Base-by-base conservation (phyloP, 1,284 basidiomycete species). In the Neotropicomus parvogracilis region DNA sequence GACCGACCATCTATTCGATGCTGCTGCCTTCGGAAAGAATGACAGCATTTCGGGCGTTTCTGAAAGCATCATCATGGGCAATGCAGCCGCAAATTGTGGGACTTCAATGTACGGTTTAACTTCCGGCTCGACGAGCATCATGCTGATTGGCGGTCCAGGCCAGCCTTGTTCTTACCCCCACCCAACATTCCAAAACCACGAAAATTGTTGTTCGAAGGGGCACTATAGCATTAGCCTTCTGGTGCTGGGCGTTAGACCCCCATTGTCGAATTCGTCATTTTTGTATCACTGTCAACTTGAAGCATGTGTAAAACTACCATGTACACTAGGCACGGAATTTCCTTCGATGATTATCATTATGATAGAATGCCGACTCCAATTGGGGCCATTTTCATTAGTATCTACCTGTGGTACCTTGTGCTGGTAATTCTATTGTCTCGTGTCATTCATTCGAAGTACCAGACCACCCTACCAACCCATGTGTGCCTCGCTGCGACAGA, bases 51-150 rank as follows among this genome's bases (percentile, higher is more conserved):
- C 92, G 29, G 97, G 97, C 50, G 95, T 99, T 0, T 97, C 94
- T 16, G 97, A 99, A 69, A 97, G 95, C 66, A 99, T 99, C 68
- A 99, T 99, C 67, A 97, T 99, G 92, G 95, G 97, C 28, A 97
- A 97, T 61, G 88, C 95, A n/a, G 93, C 95, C 0, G 87, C 93
- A 17, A 89, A 85, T 55, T 95, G 95, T 62, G 95, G 95, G 24
- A 98, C 95, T 19, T 95, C 93, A 0, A 85, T 95, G 91, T 92
- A 62, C 62, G 84, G 74, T 31, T 16, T 29, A 21, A 17, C 40
- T 40, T 41, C 29, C 39, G 28, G 14, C 44, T 44, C 8, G 7
- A 26, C 11, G 4, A n/a, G 20, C 16, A 2, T 3, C 28, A 33
- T 33, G 20, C 50, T 64, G 31, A 62, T 40, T 0, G 5, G 20